phyloP scores from a whole-genome alignment of 345 rosid genomes.

The Streptanthus diversifolius region DNA sequence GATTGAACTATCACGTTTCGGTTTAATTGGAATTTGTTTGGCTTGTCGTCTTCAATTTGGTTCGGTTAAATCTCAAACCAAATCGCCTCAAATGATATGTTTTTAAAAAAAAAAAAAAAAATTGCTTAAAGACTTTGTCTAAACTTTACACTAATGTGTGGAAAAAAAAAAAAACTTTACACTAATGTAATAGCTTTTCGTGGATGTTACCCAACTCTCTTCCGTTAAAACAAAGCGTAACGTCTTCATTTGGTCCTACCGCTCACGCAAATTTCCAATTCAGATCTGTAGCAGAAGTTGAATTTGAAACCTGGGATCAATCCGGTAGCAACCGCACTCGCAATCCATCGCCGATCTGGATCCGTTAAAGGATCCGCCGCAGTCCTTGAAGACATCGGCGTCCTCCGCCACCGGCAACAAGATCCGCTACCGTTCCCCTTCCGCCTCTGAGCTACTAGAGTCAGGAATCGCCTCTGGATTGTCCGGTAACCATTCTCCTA shows the following conservation, averaged over 20 bases:
- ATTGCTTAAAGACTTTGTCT: too few relatives aligned
- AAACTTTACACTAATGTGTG: conserved; percentile 23
- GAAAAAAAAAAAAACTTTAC: too few relatives aligned
- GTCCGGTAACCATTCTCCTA: conserved; percentile 28
- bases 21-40: neutral
- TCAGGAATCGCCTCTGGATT: conserved; percentile 34
- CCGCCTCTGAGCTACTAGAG: conserved; percentile 54
- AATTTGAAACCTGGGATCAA: neutral
- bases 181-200: conserved; percentile 27
- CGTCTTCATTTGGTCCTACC: conserved; percentile 16
- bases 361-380: conserved; percentile 59
- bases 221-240: conserved; percentile 19
- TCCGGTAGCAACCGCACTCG: neutral
- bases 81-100: too few relatives aligned
- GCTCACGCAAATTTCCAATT: conserved; percentile 8
- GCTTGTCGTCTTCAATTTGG: neutral
- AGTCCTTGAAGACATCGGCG: conserved; percentile 57
- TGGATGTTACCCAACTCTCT: conserved; percentile 13
- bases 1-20: neutral
- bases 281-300: conserved; percentile 20
- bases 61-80: neutral
- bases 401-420: conserved; percentile 51
- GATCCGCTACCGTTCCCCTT: conserved; percentile 87
- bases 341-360: conserved; percentile 56
- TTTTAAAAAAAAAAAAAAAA: too few relatives aligned